Conservation (phyloP, 2,329 filamentous ascomycete genomes). For the Calonectria hongkongensis region DNA sequence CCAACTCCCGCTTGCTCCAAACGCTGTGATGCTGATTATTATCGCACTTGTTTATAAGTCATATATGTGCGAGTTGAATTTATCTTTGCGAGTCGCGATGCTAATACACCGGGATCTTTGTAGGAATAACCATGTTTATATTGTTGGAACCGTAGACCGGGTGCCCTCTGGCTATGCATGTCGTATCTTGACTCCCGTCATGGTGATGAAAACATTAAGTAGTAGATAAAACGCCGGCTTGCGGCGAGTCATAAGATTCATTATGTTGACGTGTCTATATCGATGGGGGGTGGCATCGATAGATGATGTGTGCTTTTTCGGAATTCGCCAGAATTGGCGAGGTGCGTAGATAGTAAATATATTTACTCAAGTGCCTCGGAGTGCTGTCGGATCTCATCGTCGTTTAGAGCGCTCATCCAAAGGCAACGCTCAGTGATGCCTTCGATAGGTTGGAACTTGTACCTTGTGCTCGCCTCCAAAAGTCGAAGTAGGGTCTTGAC, state of each 20-base stretch:
- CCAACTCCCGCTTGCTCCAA: constrained; percentile 54
- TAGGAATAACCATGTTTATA: constrained; percentile 26
- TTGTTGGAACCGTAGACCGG: constrained; percentile 30
- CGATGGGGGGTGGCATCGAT: constrained; percentile 29
- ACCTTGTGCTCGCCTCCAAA: constrained; percentile 86
- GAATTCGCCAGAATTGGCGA: not conserved
- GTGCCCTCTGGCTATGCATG: constrained; percentile 12
- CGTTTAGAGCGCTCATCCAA: constrained; percentile 87
- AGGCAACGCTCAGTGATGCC: constrained; percentile 87
- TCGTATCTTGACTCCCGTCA: constrained; percentile 24
- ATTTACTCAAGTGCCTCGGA: constrained; percentile 69
- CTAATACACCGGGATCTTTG: constrained; percentile 16
- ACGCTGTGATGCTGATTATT: constrained; percentile 47
- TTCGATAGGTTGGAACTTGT: constrained; percentile 83
- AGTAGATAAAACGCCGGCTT: constrained; percentile 30
- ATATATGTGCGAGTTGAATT: constrained; percentile 30
- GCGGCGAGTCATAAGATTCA: constrained; percentile 39
- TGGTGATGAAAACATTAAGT: constrained; percentile 34
- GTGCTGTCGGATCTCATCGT: constrained; percentile 81
- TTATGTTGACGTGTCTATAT: constrained; percentile 30
- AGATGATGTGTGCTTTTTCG: constrained; percentile 7
- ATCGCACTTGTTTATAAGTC: constrained; percentile 33
- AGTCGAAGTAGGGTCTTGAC: constrained; percentile 87
- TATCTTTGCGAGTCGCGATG: constrained; percentile 17
- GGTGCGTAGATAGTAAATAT: not conserved